Evolutionary conservation across 202 grass and related monocot genomes (phyloP).

Genomic region (Thinopyrum obtusiflorum): DNA sequence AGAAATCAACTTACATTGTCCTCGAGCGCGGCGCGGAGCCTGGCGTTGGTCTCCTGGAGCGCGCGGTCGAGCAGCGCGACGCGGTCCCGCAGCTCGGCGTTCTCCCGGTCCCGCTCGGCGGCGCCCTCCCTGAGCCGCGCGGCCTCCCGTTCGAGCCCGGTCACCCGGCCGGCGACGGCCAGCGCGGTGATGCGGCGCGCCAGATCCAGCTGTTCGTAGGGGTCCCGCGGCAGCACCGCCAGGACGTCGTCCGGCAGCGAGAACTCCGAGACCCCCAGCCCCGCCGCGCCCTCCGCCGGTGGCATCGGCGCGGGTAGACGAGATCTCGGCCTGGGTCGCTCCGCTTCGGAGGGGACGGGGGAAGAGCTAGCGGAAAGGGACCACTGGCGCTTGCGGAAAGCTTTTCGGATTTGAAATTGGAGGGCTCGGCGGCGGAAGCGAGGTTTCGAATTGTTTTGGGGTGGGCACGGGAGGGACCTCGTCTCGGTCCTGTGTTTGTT

Average conservation of each 20-base stretch:
- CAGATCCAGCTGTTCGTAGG: slow-evolving; percentile 84
- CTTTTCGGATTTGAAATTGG: slow-evolving; percentile 44
- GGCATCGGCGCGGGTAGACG: slow-evolving; percentile 9
- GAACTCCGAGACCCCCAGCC: slow-evolving; percentile 34
- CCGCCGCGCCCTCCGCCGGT: slow-evolving; percentile 24
- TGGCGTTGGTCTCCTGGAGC: slow-evolving; percentile 65
- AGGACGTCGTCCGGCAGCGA: slow-evolving; percentile 63
- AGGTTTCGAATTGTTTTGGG: slow-evolving; percentile 48
- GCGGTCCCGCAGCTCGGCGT: slow-evolving; percentile 67
- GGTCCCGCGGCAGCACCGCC: slow-evolving; percentile 75
- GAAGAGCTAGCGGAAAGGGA: slow-evolving; percentile 1
- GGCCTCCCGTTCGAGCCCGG: slow-evolving; percentile 66
- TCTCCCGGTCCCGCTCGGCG: slow-evolving; percentile 49
- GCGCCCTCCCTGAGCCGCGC: slow-evolving; percentile 48
- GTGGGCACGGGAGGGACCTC: neutral
- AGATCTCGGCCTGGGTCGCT: slow-evolving; percentile 43
- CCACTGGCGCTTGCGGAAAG: slow-evolving; percentile 31
- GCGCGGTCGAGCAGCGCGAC: slow-evolving; percentile 60
- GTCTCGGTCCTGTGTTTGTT: slow-evolving; percentile 30
- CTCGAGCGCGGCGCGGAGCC: slow-evolving; percentile 63
- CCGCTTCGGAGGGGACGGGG: neutral
- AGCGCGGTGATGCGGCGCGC: slow-evolving; percentile 78
- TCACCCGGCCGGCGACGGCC: slow-evolving; percentile 65
- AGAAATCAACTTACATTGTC: slow-evolving; percentile 45
- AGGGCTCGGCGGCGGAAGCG: slow-evolving; percentile 38